Percentiles rank a stretch among this genome's conserved stretches.
phyloP scores from a whole-genome alignment of 768 basidiomycete species.

The Leccinum incarnatum region DNA sequence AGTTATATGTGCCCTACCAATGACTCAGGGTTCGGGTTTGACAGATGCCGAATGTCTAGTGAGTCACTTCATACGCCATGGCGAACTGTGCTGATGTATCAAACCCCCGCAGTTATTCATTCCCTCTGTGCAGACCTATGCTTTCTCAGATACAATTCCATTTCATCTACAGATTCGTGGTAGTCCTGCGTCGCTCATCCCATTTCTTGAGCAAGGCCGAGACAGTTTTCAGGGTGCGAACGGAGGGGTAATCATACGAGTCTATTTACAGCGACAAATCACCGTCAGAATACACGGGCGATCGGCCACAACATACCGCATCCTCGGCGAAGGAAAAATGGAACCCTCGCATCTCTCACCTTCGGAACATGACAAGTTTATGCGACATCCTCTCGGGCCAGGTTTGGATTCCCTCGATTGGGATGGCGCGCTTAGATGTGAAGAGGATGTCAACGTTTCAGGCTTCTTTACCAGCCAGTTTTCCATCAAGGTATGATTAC shows the following conservation, averaged over 20 bases:
- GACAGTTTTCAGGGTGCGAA: background rate
- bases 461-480: conserved; percentile 47
- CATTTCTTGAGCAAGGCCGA: conserved; percentile 37
- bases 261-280: conserved; percentile 53
- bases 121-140: conserved; percentile 54
- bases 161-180: conserved; percentile 64
- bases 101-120: conserved; percentile 49
- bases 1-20: conserved; percentile 43
- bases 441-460: conserved; percentile 39
- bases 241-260: conserved; percentile 36
- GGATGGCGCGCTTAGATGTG: conserved; percentile 50
- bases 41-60: conserved; percentile 51
- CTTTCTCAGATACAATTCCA: conserved; percentile 54
- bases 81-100: background rate
- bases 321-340: conserved; percentile 50
- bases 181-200: conserved; percentile 41
- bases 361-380: conserved; percentile 5
- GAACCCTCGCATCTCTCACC: conserved; percentile 41
- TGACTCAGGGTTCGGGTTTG: conserved; percentile 32
- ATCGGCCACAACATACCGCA: conserved; percentile 9
- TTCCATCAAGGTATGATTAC: conserved; percentile 45
- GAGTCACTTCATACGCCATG: conserved; percentile 10
- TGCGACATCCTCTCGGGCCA: conserved; percentile 17
- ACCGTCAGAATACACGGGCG: conserved; percentile 32
- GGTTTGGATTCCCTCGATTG: conserved; percentile 52